A percentile compares a stretch with the other conserved stretches of the same genome.
phyloP scores from a whole-genome alignment of 345 rosid genomes.

The Geranium brycei region DNA sequence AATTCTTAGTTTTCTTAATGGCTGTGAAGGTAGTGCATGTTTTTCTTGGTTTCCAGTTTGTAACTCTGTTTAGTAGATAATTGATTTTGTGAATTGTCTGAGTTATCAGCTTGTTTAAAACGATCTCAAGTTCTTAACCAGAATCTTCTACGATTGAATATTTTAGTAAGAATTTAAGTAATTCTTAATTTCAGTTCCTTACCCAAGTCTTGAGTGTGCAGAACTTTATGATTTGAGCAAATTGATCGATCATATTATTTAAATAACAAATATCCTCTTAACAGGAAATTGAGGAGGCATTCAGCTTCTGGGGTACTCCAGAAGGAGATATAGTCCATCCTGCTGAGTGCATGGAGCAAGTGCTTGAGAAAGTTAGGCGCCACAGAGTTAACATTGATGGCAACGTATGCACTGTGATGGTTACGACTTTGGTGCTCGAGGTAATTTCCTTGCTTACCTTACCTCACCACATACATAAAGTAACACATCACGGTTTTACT shows the following conservation, averaged over 20 bases:
- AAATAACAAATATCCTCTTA: background rate
- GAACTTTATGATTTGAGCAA: background rate
- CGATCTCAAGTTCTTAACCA: too few species aligned
- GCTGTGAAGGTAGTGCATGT: background rate
- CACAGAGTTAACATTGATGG: constrained; percentile 84
- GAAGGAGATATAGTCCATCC: constrained; percentile 86
- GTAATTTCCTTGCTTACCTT: constrained; percentile 24
- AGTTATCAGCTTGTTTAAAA: too few species aligned
- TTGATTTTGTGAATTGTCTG: too few species aligned
- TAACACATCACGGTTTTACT: too few species aligned
- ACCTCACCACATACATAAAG: background rate
- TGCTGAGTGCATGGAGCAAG: constrained; percentile 89
- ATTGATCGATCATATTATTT: too few species aligned
- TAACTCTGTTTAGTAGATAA: too few species aligned
- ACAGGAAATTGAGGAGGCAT: constrained; percentile 86
- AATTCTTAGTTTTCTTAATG: background rate
- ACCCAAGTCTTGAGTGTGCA: background rate
- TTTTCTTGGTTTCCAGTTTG: background rate
- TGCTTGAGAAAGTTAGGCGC: constrained; percentile 85
- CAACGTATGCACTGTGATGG: constrained; percentile 86
- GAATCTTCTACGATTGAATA: too few species aligned
- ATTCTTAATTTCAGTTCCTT: background rate
- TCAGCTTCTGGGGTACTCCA: constrained; percentile 84
- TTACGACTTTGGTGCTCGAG: constrained; percentile 96
- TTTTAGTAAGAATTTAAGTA: too few species aligned